Evolutionary conservation across 345 rosid species (phyloP), one percentile per base, ranked within the genome.

Genomic region (Garcia nutans): DNA sequence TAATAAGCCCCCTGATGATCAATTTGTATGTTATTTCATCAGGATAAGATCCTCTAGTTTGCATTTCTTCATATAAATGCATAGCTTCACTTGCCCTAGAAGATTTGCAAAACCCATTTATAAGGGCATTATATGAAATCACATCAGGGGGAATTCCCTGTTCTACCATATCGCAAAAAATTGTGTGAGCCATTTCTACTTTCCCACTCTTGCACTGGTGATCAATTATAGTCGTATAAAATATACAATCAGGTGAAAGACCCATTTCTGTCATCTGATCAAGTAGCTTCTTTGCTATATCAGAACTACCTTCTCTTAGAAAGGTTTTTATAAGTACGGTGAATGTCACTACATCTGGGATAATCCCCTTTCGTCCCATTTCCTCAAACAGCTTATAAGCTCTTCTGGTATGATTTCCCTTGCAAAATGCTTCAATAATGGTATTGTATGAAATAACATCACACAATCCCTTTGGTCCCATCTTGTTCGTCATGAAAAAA

Each of bases 361-460:
- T 71, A 71, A 93, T 88, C 78, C 89, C 92, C 81, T 84, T 88
- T 70, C 47, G 76, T 49, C 78, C 82, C 97, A 93, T 93, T 79
- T 90, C 96, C 78, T 87, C 86, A 81, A 89, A 89, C 60, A 96
- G 77, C 82, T 80, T 83, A 80, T 84, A 88, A 74, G 94, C 97
- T 72, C 77, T 87, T 77, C 77, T 80, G 31, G 81, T 78, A 47
- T 71, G 77, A 72, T 84, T 72, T 24, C 82, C 78, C 78, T 76
- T 85, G 71, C 98, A 92, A 80, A 87, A 88, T 42, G 91, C 87
- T 41, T 81, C 71, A 28, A 93, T 93, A 64, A 96, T 67, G 11
- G 95, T 93, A 84, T 94, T 93, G 77, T 90, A 93, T 45, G 99
- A 89, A 79, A 92, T 90, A 45, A 80, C 93, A 84, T 93, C 96